Evolutionary conservation across 1,284 basidiomycete species (phyloP).

Genomic region (Volvariella volvacea): DNA sequence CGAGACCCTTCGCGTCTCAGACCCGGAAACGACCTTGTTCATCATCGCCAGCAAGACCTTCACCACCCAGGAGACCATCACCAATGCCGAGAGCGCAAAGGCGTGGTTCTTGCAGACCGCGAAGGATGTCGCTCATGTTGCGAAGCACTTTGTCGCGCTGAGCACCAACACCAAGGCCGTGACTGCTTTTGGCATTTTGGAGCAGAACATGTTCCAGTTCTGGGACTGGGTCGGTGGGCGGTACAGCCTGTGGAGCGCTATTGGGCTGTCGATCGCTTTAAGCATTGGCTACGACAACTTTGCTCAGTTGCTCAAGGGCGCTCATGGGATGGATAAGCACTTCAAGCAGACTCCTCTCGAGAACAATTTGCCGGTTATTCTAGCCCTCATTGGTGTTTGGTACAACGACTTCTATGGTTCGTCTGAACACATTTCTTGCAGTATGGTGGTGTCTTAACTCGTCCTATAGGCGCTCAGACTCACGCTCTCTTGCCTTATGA

Average conservation of each 20-base stretch:
- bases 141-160: slow-evolving; percentile 98
- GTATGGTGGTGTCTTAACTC: slow-evolving; percentile 2
- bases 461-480: slow-evolving; percentile 70
- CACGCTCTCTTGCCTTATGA: slow-evolving; percentile 96
- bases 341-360: slow-evolving; percentile 88
- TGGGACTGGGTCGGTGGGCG: slow-evolving; percentile 99
- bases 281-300: slow-evolving; percentile 95
- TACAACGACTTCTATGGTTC: slow-evolving; percentile 96
- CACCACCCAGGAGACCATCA: slow-evolving; percentile 99
- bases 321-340: slow-evolving; percentile 97
- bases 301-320: slow-evolving; percentile 83
- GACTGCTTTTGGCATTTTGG: slow-evolving; percentile 89
- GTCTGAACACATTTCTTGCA: slow-evolving; percentile 10
- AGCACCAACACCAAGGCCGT: slow-evolving; percentile 95
- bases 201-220: slow-evolving; percentile 98
- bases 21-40: slow-evolving; percentile 94
- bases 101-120: slow-evolving; percentile 90
- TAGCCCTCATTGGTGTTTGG: slow-evolving; percentile 94
- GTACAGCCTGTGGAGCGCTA: slow-evolving; percentile 98
- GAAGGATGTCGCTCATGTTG: slow-evolving; percentile 86
- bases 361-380: slow-evolving; percentile 87
- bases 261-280: slow-evolving; percentile 91
- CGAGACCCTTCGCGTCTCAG: slow-evolving; percentile 76
- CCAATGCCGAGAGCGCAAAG: slow-evolving; percentile 91
- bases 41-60: slow-evolving; percentile 99